Conservation (phyloP, 2,329 filamentous ascomycete genomes). For the Aureobasidium sp. region DNA sequence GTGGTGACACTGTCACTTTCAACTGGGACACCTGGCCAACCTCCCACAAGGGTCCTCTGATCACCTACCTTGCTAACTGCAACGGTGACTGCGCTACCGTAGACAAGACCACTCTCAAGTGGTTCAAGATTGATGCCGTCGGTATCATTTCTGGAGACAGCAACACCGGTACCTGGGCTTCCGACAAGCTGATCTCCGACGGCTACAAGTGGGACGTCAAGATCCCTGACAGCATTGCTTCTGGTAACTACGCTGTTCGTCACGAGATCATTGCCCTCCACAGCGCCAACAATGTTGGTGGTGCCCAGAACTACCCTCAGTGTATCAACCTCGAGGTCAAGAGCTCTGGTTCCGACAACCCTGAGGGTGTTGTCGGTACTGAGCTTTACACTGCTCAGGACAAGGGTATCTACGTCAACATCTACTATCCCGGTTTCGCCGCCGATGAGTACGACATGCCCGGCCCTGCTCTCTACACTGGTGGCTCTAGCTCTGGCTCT, state of each 20-base stretch:
- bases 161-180: slow-evolving; percentile 47
- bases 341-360: slow-evolving; percentile 44
- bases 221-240: slow-evolving; percentile 46
- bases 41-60: slow-evolving; percentile 56
- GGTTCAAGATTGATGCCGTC: slow-evolving; percentile 56
- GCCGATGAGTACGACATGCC: slow-evolving; percentile 41
- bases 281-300: slow-evolving; percentile 38
- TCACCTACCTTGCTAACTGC: slow-evolving; percentile 58
- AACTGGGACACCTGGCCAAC: slow-evolving; percentile 62
- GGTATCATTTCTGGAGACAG: slow-evolving; percentile 44
- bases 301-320: slow-evolving; percentile 40
- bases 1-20: slow-evolving; percentile 52
- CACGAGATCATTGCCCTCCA: slow-evolving; percentile 58
- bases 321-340: slow-evolving; percentile 56
- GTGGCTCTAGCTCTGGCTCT: slow-evolving; percentile 14
- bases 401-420: slow-evolving; percentile 53
- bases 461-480: slow-evolving; percentile 37
- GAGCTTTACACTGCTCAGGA: slow-evolving; percentile 52
- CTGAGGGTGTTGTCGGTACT: slow-evolving; percentile 45
- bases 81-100: slow-evolving; percentile 47
- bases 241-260: slow-evolving; percentile 54
- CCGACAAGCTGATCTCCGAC: slow-evolving; percentile 46
- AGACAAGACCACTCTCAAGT: slow-evolving; percentile 48
- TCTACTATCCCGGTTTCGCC: slow-evolving; percentile 44
- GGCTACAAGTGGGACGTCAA: slow-evolving; percentile 43